phyloP scores from a whole-genome alignment of 2,329 filamentous ascomycete genomes.

The Ophiostoma populinum region DNA sequence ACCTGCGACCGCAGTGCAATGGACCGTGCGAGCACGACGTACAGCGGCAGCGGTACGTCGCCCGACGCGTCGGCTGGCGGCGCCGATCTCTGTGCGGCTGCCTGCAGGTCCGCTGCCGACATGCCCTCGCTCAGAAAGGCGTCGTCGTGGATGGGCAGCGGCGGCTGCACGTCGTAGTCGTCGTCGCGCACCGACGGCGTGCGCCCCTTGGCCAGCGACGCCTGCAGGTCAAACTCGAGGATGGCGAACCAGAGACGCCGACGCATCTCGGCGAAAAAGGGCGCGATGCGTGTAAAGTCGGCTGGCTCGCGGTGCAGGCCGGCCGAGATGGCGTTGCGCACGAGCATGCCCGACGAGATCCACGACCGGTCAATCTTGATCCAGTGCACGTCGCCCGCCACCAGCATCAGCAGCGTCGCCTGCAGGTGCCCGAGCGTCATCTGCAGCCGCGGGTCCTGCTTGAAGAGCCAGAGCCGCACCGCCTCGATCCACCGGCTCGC shows the following conservation, averaged over 20 bases:
- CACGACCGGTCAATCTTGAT: not conserved
- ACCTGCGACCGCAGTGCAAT: not conserved
- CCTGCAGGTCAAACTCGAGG: not conserved
- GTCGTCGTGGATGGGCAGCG: not conserved
- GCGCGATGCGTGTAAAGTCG: not conserved
- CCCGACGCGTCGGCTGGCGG: too few relatives aligned
- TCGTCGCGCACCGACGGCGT: not conserved
- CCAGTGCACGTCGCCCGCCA: not conserved
- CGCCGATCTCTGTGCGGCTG: not conserved
- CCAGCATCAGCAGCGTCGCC: not conserved
- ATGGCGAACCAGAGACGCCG: conserved; percentile 1
- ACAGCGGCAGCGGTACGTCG: not conserved
- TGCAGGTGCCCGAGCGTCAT: not conserved
- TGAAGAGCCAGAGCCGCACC: not conserved
- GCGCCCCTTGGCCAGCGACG: not conserved
- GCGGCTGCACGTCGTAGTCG: not conserved
- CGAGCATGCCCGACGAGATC: not conserved
- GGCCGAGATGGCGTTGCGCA: not conserved
- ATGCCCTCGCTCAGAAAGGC: not conserved
- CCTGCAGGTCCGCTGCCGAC: not conserved
- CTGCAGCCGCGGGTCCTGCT: conserved; percentile 1
- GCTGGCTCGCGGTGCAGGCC: not conserved
- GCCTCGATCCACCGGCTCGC: not conserved
- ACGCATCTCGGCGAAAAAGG: not conserved
- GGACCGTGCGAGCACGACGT: not conserved